These are phyloP conservation scores for Pythium sp. DNA, from an alignment of 352 stramenopile species.

Conservation along the genomic window DNA sequence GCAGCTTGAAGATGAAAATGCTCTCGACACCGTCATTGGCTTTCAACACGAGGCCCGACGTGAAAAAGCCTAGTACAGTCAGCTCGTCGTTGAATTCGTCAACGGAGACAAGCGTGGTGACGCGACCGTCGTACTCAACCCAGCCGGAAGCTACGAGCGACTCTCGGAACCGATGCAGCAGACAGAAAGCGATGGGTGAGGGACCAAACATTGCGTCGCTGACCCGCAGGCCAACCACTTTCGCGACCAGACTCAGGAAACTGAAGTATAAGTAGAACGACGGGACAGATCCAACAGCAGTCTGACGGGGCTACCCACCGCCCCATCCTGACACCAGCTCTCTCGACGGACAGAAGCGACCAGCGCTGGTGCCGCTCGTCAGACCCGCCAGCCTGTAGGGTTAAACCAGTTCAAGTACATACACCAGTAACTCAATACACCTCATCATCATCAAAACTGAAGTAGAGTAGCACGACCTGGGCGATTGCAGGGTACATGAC, in stretches of 20 bases:
- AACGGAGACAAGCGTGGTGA: conserved; percentile 3
- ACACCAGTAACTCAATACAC: too few relatives aligned
- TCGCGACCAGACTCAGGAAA: conserved; percentile 21
- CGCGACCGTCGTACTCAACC: neutral
- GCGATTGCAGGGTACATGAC: conserved; percentile 29
- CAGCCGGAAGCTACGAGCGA: neutral
- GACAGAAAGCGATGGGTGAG: conserved; percentile 19
- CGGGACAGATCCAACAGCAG: too few relatives aligned
- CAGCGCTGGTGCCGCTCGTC: too few relatives aligned
- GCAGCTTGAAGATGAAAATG: conserved; percentile 20
- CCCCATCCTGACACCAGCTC: too few relatives aligned
- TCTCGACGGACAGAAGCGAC: too few relatives aligned
- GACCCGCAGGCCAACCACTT: conserved; percentile 16
- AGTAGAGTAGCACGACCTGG: conserved; percentile 26
- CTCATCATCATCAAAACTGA: too few relatives aligned
- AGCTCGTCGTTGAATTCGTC: conserved; percentile 13
- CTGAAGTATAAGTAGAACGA: conserved; percentile 30
- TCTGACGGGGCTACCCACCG: too few relatives aligned
- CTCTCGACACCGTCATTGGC: conserved; percentile 15
- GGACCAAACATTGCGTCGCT: conserved; percentile 26
- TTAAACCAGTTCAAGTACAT: too few relatives aligned
- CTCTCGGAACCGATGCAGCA: conserved; percentile 15
- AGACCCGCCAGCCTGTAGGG: too few relatives aligned
- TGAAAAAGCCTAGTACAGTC: conserved; percentile 13
- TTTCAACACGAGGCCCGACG: conserved; percentile 9